Evolutionary conservation across 495 filamentous ascomycete species (phyloP).

Genomic region (Diplogelasinospora grovesii): DNA sequence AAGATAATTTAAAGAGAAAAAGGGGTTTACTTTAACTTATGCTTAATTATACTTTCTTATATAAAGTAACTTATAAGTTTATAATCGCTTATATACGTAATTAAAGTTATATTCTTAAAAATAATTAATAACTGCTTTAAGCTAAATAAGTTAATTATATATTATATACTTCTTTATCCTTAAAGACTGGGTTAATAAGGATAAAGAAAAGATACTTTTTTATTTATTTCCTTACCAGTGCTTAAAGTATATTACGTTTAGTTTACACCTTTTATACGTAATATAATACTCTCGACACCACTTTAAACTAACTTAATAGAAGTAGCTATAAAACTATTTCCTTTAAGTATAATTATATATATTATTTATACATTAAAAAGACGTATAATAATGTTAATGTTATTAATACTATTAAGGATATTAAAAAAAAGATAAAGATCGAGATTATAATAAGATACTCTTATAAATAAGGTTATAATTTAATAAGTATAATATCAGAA

Average conservation of each 20-base stretch:
- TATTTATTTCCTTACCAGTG: slow-evolving; percentile 16
- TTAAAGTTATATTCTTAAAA: slow-evolving; percentile 8
- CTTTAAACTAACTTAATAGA: slow-evolving; percentile 35
- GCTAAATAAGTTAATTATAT: slow-evolving; percentile 13
- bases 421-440: no score
- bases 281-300: slow-evolving; percentile 36
- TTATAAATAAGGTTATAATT: no score
- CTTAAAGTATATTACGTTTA: slow-evolving; percentile 35
- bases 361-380: slow-evolving; percentile 4
- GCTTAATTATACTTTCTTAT: slow-evolving; percentile 35
- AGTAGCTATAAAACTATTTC: slow-evolving; percentile 37
- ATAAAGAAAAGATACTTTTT: not conserved
- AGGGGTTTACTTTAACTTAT: slow-evolving; percentile 22
- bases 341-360: slow-evolving; percentile 31
- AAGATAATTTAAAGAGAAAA: no score
- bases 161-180: slow-evolving; percentile 27
- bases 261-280: slow-evolving; percentile 35
- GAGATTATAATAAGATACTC: no score
- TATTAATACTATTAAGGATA: no score
- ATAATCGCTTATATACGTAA: slow-evolving; percentile 25
- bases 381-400: no score
- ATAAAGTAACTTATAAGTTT: slow-evolving; percentile 25
- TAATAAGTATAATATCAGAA: no score
- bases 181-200: slow-evolving; percentile 7
- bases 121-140: not conserved